A percentile compares a stretch with the other conserved stretches of the same genome.
Conservation (phyloP, 2,329 filamentous ascomycete genomes). For the Pseudocercospora musae region DNA sequence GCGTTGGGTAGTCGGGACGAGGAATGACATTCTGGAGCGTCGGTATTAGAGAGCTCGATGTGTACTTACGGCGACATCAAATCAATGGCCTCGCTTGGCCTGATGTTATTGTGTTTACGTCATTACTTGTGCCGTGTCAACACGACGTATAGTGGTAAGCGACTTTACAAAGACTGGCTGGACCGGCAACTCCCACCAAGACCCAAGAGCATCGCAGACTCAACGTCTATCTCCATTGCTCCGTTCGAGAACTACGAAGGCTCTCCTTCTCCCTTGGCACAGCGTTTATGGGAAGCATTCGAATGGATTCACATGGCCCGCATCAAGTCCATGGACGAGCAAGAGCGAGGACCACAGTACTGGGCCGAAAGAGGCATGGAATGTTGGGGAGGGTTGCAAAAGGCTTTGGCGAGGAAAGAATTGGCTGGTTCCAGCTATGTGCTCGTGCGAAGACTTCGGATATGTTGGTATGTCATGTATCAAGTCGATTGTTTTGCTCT, state of each 20-base stretch:
- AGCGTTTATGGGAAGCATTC: not conserved
- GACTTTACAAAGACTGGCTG: not conserved
- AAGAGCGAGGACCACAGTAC: not conserved
- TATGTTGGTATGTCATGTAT: not conserved
- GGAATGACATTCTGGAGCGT: not conserved
- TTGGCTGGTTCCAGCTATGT: not conserved
- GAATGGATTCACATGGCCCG: not conserved
- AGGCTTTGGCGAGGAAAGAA: not conserved
- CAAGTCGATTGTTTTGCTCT: not conserved
- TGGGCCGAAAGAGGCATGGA: not conserved
- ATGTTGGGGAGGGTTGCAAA: not conserved
- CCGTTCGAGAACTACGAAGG: not conserved
- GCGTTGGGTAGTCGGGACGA: not conserved
- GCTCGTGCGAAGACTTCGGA: too few species aligned
- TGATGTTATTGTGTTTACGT: not conserved
- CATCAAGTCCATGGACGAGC: not conserved
- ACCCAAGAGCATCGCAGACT: not conserved
- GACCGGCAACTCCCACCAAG: not conserved
- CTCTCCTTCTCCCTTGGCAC: not conserved
- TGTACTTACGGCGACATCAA: not conserved
- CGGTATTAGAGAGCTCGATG: not conserved
- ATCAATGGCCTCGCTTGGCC: not conserved
- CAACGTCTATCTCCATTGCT: not conserved
- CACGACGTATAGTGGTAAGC: not conserved
- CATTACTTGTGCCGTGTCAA: not conserved